These are phyloP conservation scores for Phytophthora pistaciae DNA, from an alignment of 352 stramenopile species.

Conservation along the genomic window DNA sequence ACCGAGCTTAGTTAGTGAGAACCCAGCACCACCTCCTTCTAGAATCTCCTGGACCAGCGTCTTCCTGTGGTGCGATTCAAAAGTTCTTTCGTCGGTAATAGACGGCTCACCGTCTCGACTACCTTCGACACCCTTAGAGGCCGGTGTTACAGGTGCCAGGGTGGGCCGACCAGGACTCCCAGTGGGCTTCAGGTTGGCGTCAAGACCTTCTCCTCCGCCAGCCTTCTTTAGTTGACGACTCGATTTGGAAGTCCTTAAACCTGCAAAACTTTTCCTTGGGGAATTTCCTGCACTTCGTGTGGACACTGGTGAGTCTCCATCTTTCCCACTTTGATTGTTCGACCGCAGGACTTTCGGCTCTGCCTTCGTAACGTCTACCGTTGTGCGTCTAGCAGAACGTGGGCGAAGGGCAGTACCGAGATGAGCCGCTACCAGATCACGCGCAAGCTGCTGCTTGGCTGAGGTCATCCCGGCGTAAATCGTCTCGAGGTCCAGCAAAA, in stretches of 20 bases:
- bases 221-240: conserved; percentile 23
- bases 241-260: conserved; percentile 7
- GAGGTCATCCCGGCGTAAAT: conserved; percentile 48
- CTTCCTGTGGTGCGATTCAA: conserved; percentile 13
- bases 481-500: conserved; percentile 61
- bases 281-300: conserved; percentile 12
- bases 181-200: neutral
- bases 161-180: neutral
- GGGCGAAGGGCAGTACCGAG: conserved; percentile 12
- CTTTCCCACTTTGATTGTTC: conserved; percentile 11
- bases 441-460: conserved; percentile 43
- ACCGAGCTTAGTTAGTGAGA: conserved; percentile 18
- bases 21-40: neutral
- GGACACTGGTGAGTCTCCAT: conserved; percentile 3
- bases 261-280: conserved; percentile 16
- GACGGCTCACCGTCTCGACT: neutral
- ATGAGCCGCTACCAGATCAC: conserved; percentile 36
- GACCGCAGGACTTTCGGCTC: neutral
- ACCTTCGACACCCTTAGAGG: neutral
- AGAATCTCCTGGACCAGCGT: conserved; percentile 34
- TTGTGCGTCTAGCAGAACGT: conserved; percentile 2
- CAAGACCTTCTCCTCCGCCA: neutral
- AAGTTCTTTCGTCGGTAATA: neutral
- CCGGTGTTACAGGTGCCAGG: neutral
- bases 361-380: neutral